A percentile compares a stretch with the other conserved stretches of the same genome.
phyloP scores from a whole-genome alignment of 805 yeast genomes.

The Zygoascus bituminiphila region DNA sequence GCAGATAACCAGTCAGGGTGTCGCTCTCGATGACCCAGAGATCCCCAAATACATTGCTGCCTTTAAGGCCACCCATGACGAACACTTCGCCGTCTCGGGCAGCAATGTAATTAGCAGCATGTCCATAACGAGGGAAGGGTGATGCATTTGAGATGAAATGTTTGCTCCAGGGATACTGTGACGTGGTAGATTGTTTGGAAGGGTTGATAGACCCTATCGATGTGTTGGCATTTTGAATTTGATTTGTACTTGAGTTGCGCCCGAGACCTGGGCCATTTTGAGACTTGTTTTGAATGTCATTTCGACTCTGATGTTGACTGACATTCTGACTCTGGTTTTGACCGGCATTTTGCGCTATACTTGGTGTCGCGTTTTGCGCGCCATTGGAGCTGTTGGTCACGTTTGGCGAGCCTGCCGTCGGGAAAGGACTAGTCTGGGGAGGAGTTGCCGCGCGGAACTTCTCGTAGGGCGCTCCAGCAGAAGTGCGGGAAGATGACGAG shows the following conservation, averaged over 20 bases:
- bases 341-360: neutral
- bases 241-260: neutral
- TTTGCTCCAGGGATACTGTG: constrained; percentile 29
- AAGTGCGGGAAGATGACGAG: neutral
- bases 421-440: neutral
- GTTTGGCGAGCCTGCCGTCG: neutral
- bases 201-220: neutral
- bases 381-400: too few relatives aligned
- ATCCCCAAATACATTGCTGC: constrained; percentile 88
- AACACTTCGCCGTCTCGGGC: constrained; percentile 76
- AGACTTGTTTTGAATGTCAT: neutral
- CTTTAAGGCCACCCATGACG: constrained; percentile 92
- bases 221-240: neutral
- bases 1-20: constrained; percentile 41
- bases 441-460: neutral
- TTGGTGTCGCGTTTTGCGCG: neutral
- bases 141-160: constrained; percentile 36
- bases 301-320: neutral
- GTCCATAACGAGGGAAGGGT: constrained; percentile 94
- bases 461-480: neutral
- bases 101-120: constrained; percentile 69
- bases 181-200: neutral
- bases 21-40: constrained; percentile 78
- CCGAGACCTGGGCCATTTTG: too few relatives aligned
- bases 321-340: neutral